These are phyloP conservation scores for Dicorynia guianensis DNA, from an alignment of 306 rosid genomes.

Conservation along the genomic window DNA sequence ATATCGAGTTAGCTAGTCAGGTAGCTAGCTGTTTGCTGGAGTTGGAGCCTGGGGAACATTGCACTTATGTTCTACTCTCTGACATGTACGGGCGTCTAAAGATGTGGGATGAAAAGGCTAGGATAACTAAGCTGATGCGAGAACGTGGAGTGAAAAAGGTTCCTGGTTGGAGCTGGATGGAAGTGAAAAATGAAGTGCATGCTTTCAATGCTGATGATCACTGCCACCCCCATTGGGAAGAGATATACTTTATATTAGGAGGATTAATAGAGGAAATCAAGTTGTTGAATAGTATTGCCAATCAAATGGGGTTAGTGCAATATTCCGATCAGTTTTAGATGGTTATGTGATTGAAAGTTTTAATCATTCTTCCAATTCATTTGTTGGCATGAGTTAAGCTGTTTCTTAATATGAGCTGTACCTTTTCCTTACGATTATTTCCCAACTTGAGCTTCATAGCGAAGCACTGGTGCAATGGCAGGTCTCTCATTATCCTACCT, in stretches of 20 bases:
- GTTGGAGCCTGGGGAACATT: slow-evolving; percentile 84
- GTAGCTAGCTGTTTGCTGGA: slow-evolving; percentile 66
- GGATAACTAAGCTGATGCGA: slow-evolving; percentile 74
- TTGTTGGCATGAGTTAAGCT: not conserved
- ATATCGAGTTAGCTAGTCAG: slow-evolving; percentile 74
- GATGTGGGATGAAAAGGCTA: slow-evolving; percentile 77
- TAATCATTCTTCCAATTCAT: not conserved
- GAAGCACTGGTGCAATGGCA: not conserved
- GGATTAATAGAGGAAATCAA: slow-evolving; percentile 58
- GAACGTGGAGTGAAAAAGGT: slow-evolving; percentile 79
- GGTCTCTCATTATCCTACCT: not conserved
- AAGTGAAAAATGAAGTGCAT: slow-evolving; percentile 68
- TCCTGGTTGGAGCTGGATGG: slow-evolving; percentile 95
- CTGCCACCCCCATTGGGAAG: slow-evolving; percentile 56
- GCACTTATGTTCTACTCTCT: slow-evolving; percentile 75
- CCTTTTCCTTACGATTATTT: not conserved
- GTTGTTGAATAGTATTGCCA: slow-evolving; percentile 33
- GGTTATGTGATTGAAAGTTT: not conserved
- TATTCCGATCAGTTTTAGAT: slow-evolving; percentile 24
- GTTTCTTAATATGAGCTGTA: not conserved
- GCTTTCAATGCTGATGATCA: slow-evolving; percentile 87
- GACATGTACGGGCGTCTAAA: slow-evolving; percentile 71
- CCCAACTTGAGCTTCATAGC: not conserved
- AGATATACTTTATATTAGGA: slow-evolving; percentile 56
- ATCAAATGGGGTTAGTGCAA: slow-evolving; percentile 31